Evolutionary conservation across 495 filamentous ascomycete genomes (phyloP).

Genomic region (Lepidopterella palustris): DNA sequence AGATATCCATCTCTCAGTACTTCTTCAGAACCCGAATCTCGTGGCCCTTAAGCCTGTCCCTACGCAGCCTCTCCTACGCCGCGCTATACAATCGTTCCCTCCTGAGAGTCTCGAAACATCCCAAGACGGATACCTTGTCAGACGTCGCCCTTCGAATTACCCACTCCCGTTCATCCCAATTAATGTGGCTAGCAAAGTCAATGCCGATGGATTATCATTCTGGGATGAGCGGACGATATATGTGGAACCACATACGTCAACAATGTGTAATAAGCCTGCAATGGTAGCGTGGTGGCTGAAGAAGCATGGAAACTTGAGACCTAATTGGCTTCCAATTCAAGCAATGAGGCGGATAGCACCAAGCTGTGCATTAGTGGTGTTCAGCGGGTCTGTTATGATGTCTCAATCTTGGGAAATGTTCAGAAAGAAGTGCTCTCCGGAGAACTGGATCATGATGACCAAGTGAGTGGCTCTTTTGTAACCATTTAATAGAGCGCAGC

Average conservation of each 20-base stretch:
- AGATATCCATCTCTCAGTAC: slow-evolving; percentile 39
- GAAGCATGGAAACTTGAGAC: slow-evolving; percentile 8
- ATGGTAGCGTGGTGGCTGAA: slow-evolving; percentile 17
- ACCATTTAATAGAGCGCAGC: neutral
- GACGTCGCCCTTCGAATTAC: slow-evolving; percentile 10
- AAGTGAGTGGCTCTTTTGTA: slow-evolving; percentile 23
- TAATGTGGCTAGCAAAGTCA: slow-evolving; percentile 5
- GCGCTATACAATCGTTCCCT: slow-evolving; percentile 16
- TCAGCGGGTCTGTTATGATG: slow-evolving; percentile 31
- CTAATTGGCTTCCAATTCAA: slow-evolving; percentile 25
- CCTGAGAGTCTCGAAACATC: slow-evolving; percentile 10
- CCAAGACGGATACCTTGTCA: slow-evolving; percentile 35
- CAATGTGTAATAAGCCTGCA: slow-evolving; percentile 15
- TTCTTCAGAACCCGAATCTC: slow-evolving; percentile 34
- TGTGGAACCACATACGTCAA: slow-evolving; percentile 20
- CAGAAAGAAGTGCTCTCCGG: slow-evolving; percentile 28
- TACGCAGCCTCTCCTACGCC: slow-evolving; percentile 31
- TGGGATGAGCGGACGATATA: slow-evolving; percentile 27
- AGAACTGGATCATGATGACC: slow-evolving; percentile 39
- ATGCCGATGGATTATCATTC: slow-evolving; percentile 16
- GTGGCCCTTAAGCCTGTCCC: slow-evolving; percentile 28
- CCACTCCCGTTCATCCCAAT: slow-evolving; percentile 19
- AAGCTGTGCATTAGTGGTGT: slow-evolving; percentile 36
- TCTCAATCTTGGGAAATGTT: slow-evolving; percentile 17
- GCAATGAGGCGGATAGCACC: slow-evolving; percentile 15